These are phyloP conservation scores for Begonia masoniana DNA, from an alignment of 306 rosid genomes.

Conservation along the genomic window DNA sequence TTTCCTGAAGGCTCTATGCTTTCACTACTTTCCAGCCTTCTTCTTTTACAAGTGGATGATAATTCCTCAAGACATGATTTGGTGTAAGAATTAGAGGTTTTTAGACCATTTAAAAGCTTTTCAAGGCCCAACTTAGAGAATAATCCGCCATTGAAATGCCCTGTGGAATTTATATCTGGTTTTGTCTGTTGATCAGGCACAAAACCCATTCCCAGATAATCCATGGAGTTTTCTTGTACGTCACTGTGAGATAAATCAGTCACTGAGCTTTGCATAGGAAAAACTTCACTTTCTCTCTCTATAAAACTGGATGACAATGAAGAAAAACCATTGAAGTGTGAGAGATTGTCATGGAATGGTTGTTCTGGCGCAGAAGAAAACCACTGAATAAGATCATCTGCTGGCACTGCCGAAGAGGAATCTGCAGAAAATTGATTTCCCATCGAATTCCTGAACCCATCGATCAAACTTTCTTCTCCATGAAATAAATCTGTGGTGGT, in stretches of 20 bases:
- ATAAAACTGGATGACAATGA: conserved; percentile 21
- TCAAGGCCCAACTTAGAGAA: conserved; percentile 59
- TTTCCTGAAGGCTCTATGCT: conserved; percentile 15
- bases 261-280: conserved; percentile 17
- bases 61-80: conserved; percentile 23
- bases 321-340: conserved; percentile 26
- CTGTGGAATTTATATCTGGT: conserved; percentile 15
- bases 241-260: conserved; percentile 14
- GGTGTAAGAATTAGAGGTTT: conserved; percentile 21
- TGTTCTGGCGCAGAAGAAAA: conserved; percentile 33
- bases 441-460: no score
- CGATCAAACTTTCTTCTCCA: no score
- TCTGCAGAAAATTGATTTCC: conserved; percentile 21
- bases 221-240: conserved; percentile 20
- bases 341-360: conserved; percentile 20
- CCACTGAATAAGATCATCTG: conserved; percentile 61
- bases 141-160: conserved; percentile 34
- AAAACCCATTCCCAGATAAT: conserved; percentile 20
- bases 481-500: not conserved
- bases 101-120: conserved; percentile 41
- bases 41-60: conserved; percentile 24
- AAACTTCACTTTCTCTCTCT: conserved; percentile 17
- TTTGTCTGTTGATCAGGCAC: conserved; percentile 22
- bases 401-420: conserved; percentile 20
- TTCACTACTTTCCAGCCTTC: conserved; percentile 18